phyloP scores from a whole-genome alignment of 345 rosid species.

The Isatis tinctoria region DNA sequence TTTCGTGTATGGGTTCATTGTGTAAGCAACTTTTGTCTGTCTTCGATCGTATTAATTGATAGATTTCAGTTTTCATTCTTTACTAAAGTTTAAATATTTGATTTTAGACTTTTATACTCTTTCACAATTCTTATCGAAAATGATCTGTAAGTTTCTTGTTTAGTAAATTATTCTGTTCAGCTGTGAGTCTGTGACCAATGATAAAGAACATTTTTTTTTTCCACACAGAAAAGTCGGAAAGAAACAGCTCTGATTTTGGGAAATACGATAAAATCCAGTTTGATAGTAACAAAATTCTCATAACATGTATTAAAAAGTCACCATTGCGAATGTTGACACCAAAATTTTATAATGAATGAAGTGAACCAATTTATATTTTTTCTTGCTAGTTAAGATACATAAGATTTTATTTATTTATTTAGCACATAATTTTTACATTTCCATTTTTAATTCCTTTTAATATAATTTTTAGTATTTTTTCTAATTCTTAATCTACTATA shows the following conservation, averaged over 20 bases:
- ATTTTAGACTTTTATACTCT: constrained; percentile 3
- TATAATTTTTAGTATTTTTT: neutral
- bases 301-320: neutral
- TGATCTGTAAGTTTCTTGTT: neutral
- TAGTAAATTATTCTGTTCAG: neutral
- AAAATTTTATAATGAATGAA: neutral
- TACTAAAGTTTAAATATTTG: neutral
- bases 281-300: neutral
- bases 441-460: neutral
- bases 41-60: too few relatives aligned
- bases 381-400: neutral
- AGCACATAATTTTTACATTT: neutral
- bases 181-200: neutral
- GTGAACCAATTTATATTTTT: neutral
- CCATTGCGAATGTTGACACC: neutral
- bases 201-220: neutral
- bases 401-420: neutral
- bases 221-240: neutral
- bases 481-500: too few relatives aligned
- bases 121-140: neutral
- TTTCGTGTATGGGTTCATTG: neutral
- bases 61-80: neutral
- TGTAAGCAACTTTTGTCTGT: neutral
- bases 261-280: neutral
- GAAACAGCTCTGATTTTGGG: neutral